Base-by-base conservation (phyloP, 2,329 filamentous ascomycete species). In the Diaporthe destruens region DNA sequence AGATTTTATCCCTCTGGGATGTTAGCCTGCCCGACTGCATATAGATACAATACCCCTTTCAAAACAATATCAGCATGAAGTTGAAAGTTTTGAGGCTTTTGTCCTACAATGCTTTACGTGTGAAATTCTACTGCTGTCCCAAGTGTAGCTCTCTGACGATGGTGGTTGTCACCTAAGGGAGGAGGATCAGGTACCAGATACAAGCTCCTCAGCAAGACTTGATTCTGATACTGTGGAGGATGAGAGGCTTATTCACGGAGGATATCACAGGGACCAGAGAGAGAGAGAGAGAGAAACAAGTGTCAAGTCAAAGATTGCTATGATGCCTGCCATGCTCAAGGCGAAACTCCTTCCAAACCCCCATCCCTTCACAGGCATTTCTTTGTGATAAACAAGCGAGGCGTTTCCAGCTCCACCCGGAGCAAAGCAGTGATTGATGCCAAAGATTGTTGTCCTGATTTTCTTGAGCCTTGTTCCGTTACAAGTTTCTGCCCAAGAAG, bases 31-130 rank as follows among this genome's bases (percentile, higher is more conserved):
- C 67, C 61, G 9, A 56, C 34, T 70, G 39, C 57, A 61, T 70
- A 57, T 70, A 70, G 56, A 63, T 47, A 71, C 68, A 51, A 51
- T 71, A 61, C 63, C 42, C 53, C 54, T 32, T 69, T 69, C 56
- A 54, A 56, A 55, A 32, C 47, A 69, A 72, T 57, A 68, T 55
- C 71, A 72, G 42, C 63, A 69, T 68, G 42, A 69, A 29, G 51
- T 68, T 53, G 32, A 14, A 44, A 54, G 4, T 25, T 14, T 32
- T 32, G 29, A 66, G 51, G 12, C 8, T 7, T 29, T 53, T 34
- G 16, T n/a, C n/a, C 34, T 53, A 25, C 3, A 36, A 12, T 49
- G 25, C 6, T 23, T 32, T 49, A 8, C 47, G 2, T 23, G 8
- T 42, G 44, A 9, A n/a, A 20, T 47, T 9, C 4, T 1, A 16